phyloP scores from a whole-genome alignment of 257 asterid species.

The Leonotis leonurus region DNA sequence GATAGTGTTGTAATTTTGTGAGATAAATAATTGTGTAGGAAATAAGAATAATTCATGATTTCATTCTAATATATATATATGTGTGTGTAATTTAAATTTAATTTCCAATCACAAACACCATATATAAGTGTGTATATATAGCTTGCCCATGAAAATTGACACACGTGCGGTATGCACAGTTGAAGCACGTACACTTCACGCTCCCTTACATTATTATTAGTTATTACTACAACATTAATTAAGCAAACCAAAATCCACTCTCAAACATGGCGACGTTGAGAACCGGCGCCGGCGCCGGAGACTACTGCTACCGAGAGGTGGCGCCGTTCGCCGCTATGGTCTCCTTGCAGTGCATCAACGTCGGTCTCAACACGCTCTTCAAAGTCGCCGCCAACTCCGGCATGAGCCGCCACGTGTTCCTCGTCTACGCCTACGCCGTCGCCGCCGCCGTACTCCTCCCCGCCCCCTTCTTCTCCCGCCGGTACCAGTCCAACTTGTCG shows the following conservation, averaged over 20 bases:
- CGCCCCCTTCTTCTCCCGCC: conserved; percentile 43
- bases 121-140: no score
- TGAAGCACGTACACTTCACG: background rate
- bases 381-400: conserved; percentile 57
- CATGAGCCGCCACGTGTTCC: conserved; percentile 75
- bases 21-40: no score
- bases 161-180: no score
- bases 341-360: conserved; percentile 65
- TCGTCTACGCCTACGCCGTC: conserved; percentile 65
- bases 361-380: conserved; percentile 74
- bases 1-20: no score
- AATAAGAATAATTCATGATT: no score
- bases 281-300: background rate
- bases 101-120: no score
- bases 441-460: conserved; percentile 70
- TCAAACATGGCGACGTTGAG: conserved; percentile 16
- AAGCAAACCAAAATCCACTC: background rate
- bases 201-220: no score
- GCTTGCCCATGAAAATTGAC: no score
- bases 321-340: conserved; percentile 57
- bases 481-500: background rate
- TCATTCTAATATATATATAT: no score
- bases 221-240: background rate
- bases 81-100: no score
- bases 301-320: conserved; percentile 40